Conservation (phyloP, 495 filamentous ascomycete species). For the Xylaria palmicola region DNA sequence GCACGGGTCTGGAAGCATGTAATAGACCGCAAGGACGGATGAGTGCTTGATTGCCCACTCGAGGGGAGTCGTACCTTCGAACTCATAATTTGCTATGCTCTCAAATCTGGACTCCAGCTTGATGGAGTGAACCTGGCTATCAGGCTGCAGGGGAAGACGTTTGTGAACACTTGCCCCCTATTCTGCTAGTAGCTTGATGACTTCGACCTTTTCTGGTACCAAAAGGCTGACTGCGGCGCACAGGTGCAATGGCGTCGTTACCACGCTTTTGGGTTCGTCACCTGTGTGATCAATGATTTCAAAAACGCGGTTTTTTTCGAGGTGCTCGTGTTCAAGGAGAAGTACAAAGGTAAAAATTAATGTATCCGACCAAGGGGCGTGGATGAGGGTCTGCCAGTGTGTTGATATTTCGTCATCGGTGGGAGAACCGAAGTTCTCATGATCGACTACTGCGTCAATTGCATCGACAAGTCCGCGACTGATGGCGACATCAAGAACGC, state of each 20-base stretch:
- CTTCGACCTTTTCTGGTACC: neutral
- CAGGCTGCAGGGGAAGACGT: neutral
- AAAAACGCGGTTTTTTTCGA: neutral
- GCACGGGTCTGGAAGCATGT: too few relatives aligned
- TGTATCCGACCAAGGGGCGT: too few relatives aligned
- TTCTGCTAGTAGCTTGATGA: neutral
- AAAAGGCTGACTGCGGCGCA: neutral
- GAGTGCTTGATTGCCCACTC: constrained; percentile 20
- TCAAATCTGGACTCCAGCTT: neutral
- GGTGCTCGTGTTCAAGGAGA: neutral
- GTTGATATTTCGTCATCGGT: constrained; percentile 11
- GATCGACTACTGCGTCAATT: constrained; percentile 1
- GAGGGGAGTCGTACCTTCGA: constrained; percentile 17
- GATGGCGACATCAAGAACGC: constrained; percentile 19
- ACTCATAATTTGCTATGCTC: neutral
- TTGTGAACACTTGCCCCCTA: neutral
- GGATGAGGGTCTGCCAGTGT: constrained; percentile 10
- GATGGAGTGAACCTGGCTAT: neutral
- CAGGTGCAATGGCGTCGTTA: constrained; percentile 1
- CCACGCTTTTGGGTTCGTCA: neutral
- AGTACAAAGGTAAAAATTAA: neutral
- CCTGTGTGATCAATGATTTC: neutral
- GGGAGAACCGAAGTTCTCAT: neutral
- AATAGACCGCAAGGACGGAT: too few relatives aligned
- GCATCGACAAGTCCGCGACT: neutral